Conservation (phyloP, 2,329 filamentous ascomycete species). For the Apiospora pterosperma region DNA sequence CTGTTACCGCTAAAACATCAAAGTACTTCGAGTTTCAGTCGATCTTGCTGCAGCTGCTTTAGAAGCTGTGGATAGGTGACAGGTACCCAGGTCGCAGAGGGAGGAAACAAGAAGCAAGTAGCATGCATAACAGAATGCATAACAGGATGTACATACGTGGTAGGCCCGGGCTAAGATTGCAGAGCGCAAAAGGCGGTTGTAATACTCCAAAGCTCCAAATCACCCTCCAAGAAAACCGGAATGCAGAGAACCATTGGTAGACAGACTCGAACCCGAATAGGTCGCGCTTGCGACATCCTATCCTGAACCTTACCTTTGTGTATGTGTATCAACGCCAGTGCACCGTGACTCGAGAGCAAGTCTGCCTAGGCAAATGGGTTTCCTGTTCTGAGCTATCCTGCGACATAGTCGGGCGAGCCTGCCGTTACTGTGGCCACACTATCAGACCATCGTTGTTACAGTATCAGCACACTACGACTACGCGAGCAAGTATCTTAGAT, state of each 20-base stretch:
- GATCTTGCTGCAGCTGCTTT: neutral
- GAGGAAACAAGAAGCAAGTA: neutral
- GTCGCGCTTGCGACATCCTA: neutral
- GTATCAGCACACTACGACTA: too few relatives aligned
- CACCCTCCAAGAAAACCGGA: too few relatives aligned
- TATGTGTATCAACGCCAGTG: neutral
- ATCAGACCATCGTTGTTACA: neutral
- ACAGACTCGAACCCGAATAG: neutral
- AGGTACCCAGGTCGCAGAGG: neutral
- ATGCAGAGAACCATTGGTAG: neutral
- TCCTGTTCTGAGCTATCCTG: neutral
- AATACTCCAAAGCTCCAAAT: neutral
- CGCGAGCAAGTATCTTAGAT: neutral
- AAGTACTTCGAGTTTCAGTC: neutral
- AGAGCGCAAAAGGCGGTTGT: neutral
- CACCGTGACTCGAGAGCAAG: neutral
- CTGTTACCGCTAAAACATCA: neutral
- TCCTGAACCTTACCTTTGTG: neutral
- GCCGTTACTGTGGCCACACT: neutral
- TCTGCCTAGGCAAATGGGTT: neutral
- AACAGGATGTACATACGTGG: neutral
- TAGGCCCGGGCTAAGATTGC: neutral
- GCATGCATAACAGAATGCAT: too few relatives aligned
- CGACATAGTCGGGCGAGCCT: neutral
- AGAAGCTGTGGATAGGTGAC: neutral